Base-by-base conservation (phyloP, 495 filamentous ascomycete genomes). In the Daldinia bambusicola region DNA sequence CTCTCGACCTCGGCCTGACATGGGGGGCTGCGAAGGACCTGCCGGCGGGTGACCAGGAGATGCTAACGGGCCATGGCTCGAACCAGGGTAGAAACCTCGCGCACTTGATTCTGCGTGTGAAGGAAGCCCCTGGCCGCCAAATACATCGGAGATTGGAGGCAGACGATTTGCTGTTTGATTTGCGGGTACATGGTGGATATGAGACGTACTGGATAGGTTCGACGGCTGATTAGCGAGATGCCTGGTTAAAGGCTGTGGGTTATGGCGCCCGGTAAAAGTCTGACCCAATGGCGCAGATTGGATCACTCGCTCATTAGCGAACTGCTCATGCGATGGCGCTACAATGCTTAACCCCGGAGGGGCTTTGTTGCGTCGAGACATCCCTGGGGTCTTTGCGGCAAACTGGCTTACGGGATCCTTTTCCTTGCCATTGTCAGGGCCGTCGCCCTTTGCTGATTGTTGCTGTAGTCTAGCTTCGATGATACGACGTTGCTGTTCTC, bases 231-330 rank as follows among this genome's bases (percentile, higher is more conserved):
- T 93, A 72, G 89, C 88, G 57, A 93, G 84, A 78, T 97, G 93
- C 58, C 94, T 90, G 37, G 91, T 93, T 72, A 92, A 82, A 1
- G 92, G 92, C 71, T 93, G 91, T 13, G 92, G 88, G 72, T 93
- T 89, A 71, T 95, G 91, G 65, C 92, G 87, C 50, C 95, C 95
- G 13, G 95, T 97, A 78, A 99, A 99, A 13, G 92, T 94, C 78
- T 97, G 94, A 75, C 97, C 87, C n/a, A 99, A 84, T 13, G 95
- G 95, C 2, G 95, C 95, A 5, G 95, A 99, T 81, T 99, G 95
- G 61, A 99, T 95, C 32, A 99, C 94, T 62, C 95, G 86, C 81
- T 99, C 95, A 75, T 95, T 90, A 57, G 95, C 94, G 74, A 99
- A 99, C 52, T 96, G 93, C 61, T 94, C 89, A 69, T 96, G 93